Percentiles rank a stretch among this genome's conserved stretches.
These are phyloP conservation scores for Triangularia verruculosa DNA, from an alignment of 2,329 filamentous ascomycete species.

Conservation along the genomic window DNA sequence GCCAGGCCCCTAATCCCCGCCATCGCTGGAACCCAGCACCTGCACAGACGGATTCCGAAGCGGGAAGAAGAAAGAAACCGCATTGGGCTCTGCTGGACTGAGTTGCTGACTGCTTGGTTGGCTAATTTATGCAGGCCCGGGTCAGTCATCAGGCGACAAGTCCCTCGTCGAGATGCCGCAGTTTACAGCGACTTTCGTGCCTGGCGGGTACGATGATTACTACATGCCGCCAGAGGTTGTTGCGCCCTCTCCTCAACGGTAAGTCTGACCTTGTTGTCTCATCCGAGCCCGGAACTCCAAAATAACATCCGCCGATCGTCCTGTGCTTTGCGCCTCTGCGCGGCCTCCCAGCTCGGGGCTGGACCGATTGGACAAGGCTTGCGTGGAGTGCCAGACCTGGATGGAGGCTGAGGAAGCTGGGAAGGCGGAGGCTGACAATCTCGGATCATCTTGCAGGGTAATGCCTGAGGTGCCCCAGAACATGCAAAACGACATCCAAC, in stretches of 20 bases:
- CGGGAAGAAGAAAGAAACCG: slow-evolving; percentile 13
- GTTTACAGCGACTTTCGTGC: slow-evolving; percentile 57
- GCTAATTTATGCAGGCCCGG: slow-evolving; percentile 33
- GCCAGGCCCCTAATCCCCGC: slow-evolving; percentile 3
- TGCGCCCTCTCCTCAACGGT: slow-evolving; percentile 58
- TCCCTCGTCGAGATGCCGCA: slow-evolving; percentile 42
- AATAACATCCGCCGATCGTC: not conserved
- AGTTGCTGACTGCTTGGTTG: slow-evolving; percentile 29
- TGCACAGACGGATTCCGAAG: not conserved
- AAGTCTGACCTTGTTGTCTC: slow-evolving; percentile 30
- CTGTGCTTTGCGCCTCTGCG: not conserved
- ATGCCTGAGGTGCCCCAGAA: slow-evolving; percentile 95
- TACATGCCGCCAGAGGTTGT: slow-evolving; percentile 57
- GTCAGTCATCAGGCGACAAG: slow-evolving; percentile 23
- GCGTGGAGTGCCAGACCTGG: slow-evolving; percentile 13
- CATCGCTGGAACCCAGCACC: slow-evolving; percentile 8
- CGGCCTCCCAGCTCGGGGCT: slow-evolving; percentile 13
- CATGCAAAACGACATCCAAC: slow-evolving; percentile 91
- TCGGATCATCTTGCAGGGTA: slow-evolving; percentile 57
- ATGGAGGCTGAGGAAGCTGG: slow-evolving; percentile 13
- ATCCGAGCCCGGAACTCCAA: not conserved
- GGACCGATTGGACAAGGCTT: slow-evolving; percentile 19
- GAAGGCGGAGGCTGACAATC: slow-evolving; percentile 31
- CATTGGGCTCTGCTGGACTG: slow-evolving; percentile 13
- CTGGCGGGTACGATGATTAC: slow-evolving; percentile 57